Conservation (phyloP, 129 eudicot species). For the Tanacetum coccineum region DNA sequence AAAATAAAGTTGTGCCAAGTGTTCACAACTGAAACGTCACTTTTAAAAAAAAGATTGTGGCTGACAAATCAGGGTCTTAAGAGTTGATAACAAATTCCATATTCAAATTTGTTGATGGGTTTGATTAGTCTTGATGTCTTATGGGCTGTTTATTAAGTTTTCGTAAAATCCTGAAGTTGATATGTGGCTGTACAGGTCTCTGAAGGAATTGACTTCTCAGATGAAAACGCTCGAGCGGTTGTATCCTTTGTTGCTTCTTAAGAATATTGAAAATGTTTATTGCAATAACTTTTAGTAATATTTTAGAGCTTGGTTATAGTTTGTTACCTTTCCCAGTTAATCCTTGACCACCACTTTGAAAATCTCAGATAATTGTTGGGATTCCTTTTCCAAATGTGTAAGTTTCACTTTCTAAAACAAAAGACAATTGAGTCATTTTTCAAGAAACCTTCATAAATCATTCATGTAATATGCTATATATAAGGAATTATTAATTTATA, state of each 20-base stretch:
- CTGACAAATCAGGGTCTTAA: neutral
- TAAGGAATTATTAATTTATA: constrained; percentile 28
- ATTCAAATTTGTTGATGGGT: neutral
- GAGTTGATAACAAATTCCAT: neutral
- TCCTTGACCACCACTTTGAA: constrained; percentile 45
- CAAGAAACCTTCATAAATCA: constrained; percentile 28
- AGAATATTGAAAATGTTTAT: constrained; percentile 1
- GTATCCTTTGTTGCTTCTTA: constrained; percentile 63
- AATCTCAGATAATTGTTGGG: constrained; percentile 73
- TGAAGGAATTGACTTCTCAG: constrained; percentile 97
- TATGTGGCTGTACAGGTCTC: constrained; percentile 66
- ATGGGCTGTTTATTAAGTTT: neutral
- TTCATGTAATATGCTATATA: constrained; percentile 31
- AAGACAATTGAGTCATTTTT: constrained; percentile 26
- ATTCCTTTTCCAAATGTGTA: constrained; percentile 97
- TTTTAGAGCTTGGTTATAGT: neutral
- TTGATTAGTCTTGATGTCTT: neutral
- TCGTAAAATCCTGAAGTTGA: neutral
- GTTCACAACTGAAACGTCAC: neutral
- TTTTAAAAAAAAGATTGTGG: constrained; percentile 1
- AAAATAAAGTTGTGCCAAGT: neutral
- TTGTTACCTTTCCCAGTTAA: constrained; percentile 7
- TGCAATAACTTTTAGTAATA: constrained; percentile 12
- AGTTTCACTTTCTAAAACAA: constrained; percentile 32
- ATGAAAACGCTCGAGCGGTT: constrained; percentile 92